A percentile compares a stretch with the other conserved stretches of the same genome.
Conservation (phyloP, 495 filamentous ascomycete genomes). For the Recurvomyces mirabilis region DNA sequence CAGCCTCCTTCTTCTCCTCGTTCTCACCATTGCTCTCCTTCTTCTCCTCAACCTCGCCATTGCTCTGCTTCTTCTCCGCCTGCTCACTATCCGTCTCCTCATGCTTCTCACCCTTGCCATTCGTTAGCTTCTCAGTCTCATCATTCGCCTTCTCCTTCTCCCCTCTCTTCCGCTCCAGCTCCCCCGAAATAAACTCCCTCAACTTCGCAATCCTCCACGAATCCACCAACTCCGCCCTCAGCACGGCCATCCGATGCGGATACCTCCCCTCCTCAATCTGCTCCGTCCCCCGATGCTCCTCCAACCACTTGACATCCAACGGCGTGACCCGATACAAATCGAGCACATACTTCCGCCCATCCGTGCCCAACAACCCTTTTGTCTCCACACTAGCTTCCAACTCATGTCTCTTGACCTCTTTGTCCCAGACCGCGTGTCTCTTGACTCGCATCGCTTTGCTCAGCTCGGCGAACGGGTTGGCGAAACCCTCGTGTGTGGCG, state of each 20-base stretch:
- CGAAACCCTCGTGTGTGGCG: slow-evolving; percentile 76
- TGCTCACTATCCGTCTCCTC: slow-evolving; percentile 18
- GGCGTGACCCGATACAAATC: slow-evolving; percentile 93
- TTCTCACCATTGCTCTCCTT: slow-evolving; percentile 4
- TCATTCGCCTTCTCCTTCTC: slow-evolving; percentile 16
- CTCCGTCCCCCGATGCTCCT: slow-evolving; percentile 45
- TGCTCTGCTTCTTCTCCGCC: slow-evolving; percentile 9
- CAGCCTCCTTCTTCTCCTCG: slow-evolving; percentile 12
- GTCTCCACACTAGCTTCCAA: slow-evolving; percentile 96
- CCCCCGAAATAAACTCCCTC: slow-evolving; percentile 67
- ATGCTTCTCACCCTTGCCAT: not conserved
- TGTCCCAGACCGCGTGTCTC: slow-evolving; percentile 96
- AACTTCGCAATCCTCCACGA: slow-evolving; percentile 72
- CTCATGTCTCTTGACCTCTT: slow-evolving; percentile 78
- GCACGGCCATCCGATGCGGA: slow-evolving; percentile 88
- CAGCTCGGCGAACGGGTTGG: slow-evolving; percentile 74
- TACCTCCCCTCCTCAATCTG: slow-evolving; percentile 45
- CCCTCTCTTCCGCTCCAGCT: slow-evolving; percentile 38
- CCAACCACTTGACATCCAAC: slow-evolving; percentile 81
- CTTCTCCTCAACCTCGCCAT: slow-evolving; percentile 6
- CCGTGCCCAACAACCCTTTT: slow-evolving; percentile 93
- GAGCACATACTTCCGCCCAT: slow-evolving; percentile 92
- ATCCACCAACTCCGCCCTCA: slow-evolving; percentile 83
- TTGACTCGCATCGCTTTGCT: slow-evolving; percentile 80
- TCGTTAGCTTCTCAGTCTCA: no score